Evolutionary conservation across 2,329 filamentous ascomycete genomes (phyloP).

Genomic region (Colletotrichum endophyticum): DNA sequence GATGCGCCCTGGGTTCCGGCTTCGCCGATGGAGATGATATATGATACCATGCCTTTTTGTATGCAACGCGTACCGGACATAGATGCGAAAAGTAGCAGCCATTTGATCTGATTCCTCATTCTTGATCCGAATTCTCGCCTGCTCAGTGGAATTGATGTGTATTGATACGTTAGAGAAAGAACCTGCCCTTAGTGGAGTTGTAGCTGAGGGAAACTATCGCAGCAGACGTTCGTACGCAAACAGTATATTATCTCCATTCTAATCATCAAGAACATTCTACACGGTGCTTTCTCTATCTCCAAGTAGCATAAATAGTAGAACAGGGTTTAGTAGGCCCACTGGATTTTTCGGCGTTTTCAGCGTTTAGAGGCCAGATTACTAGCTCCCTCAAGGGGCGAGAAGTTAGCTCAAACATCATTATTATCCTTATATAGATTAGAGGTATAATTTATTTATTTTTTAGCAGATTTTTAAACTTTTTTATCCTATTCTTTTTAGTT

Average conservation of each 20-base stretch:
- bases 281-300: neutral
- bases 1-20: neutral
- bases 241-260: neutral
- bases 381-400: too few relatives aligned
- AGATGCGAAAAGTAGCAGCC: neutral
- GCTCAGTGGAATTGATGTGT: rapidly evolving
- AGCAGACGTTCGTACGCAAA: neutral
- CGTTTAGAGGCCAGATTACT: too few relatives aligned
- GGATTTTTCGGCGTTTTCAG: too few relatives aligned
- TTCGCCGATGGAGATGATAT: neutral
- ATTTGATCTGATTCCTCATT: neutral
- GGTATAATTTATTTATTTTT: too few relatives aligned
- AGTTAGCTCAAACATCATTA: too few relatives aligned
- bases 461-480: too few relatives aligned
- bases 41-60: constrained; percentile 12
- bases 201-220: neutral
- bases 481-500: too few relatives aligned
- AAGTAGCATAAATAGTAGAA: neutral
- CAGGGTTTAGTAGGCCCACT: too few relatives aligned
- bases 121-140: neutral
- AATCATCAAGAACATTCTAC: rapidly evolving
- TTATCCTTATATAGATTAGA: too few relatives aligned
- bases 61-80: neutral
- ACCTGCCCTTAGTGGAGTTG: rapidly evolving
- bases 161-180: too few relatives aligned